Conservation (phyloP, 495 filamentous ascomycete species). For the Baudoinia panamericana region DNA sequence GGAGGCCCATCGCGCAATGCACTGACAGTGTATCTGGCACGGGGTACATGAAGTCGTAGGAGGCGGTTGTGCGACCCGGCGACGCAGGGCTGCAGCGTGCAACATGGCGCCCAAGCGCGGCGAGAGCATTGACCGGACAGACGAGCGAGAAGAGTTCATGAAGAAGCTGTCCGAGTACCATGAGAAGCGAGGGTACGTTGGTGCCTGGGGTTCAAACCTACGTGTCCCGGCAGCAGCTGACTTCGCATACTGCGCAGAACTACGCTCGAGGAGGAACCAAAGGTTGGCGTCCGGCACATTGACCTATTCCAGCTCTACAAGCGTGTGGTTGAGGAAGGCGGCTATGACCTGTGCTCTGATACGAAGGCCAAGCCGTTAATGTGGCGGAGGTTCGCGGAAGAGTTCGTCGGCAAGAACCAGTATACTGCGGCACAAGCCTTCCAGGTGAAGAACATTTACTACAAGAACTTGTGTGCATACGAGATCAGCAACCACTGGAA, state of each 20-base stretch:
- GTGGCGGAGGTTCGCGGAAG: constrained; percentile 58
- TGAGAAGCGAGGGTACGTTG: constrained; percentile 55
- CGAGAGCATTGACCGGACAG: constrained; percentile 37
- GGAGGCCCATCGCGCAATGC: too few relatives aligned
- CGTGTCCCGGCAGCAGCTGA: constrained; percentile 3
- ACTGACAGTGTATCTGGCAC: too few relatives aligned
- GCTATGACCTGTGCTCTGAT: constrained; percentile 58
- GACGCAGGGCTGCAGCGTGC: too few relatives aligned
- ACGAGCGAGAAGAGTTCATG: constrained; percentile 60
- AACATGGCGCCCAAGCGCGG: constrained; percentile 35
- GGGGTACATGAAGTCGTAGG: too few relatives aligned
- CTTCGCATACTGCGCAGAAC: constrained; percentile 35
- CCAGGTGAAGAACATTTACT: constrained; percentile 66
- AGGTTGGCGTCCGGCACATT: constrained; percentile 55
- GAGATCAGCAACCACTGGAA: constrained; percentile 60
- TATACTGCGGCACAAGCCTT: constrained; percentile 63
- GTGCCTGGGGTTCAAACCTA: too few relatives aligned
- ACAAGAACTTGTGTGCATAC: constrained; percentile 68
- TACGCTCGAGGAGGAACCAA: constrained; percentile 55
- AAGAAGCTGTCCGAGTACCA: constrained; percentile 51
- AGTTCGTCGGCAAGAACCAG: constrained; percentile 47
- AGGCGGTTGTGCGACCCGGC: too few relatives aligned
- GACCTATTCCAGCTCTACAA: constrained; percentile 61
- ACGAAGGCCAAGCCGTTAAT: constrained; percentile 60
- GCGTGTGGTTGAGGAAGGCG: constrained; percentile 53